Percentiles rank a stretch among this genome's conserved stretches.
These are phyloP conservation scores for Trametes meyenii DNA, from an alignment of 768 basidiomycete genomes.

Conservation along the genomic window DNA sequence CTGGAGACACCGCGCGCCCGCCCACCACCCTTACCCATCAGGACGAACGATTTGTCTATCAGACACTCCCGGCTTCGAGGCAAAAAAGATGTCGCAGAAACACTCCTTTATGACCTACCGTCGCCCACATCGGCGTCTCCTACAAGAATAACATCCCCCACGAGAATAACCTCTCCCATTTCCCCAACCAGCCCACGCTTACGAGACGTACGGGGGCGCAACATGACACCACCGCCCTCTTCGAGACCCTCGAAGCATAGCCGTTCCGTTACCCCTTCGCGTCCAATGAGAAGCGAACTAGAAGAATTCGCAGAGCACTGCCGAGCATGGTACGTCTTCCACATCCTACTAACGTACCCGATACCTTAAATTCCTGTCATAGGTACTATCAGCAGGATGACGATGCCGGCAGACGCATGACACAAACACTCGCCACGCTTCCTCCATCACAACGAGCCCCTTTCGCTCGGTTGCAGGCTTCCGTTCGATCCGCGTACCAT, in stretches of 20 bases:
- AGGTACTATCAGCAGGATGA: constrained; percentile 90
- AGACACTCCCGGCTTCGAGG: constrained; percentile 46
- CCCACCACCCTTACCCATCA: constrained; percentile 55
- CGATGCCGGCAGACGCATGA: constrained; percentile 76
- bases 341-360: constrained; percentile 13
- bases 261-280: constrained; percentile 72
- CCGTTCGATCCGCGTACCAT: constrained; percentile 84
- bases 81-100: constrained; percentile 50
- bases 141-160: constrained; percentile 50
- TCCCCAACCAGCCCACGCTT: constrained; percentile 59
- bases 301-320: constrained; percentile 80
- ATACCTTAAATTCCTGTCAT: constrained; percentile 16
- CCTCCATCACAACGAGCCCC: constrained; percentile 85
- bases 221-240: constrained; percentile 59
- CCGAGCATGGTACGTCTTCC: constrained; percentile 64
- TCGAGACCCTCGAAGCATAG: constrained; percentile 46
- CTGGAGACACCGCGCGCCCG: constrained; percentile 66
- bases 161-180: constrained; percentile 52
- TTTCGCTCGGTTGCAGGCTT: constrained; percentile 84
- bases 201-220: constrained; percentile 50
- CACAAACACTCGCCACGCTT: constrained; percentile 76
- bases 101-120: constrained; percentile 79
- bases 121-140: constrained; percentile 61
- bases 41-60: constrained; percentile 51
- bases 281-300: constrained; percentile 65